phyloP scores from a whole-genome alignment of 139 green algal species.

The Picochlorum costavermella region DNA sequence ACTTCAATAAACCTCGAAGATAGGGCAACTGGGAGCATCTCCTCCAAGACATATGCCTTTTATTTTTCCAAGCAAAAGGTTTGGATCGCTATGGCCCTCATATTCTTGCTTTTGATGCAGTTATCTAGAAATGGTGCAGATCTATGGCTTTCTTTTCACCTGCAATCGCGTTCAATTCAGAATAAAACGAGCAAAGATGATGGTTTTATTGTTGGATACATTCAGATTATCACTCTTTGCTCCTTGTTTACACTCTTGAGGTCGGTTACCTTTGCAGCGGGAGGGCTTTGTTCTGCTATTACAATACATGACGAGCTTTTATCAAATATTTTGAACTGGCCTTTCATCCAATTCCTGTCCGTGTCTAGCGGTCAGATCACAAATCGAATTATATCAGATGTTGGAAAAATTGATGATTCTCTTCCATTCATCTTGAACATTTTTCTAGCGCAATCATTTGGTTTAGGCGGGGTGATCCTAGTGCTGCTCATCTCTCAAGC shows the following conservation, averaged over 20 bases:
- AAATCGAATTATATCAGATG: constrained; percentile 81
- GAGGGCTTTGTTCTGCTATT: constrained; percentile 55
- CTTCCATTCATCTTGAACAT: constrained; percentile 92
- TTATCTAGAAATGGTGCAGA: constrained; percentile 60
- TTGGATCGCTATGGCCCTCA: not conserved
- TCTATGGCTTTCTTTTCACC: constrained; percentile 47
- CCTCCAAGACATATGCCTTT: not conserved
- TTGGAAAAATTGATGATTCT: constrained; percentile 65
- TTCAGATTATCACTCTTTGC: constrained; percentile 12
- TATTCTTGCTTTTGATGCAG: constrained; percentile 55
- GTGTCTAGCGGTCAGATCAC: constrained; percentile 49
- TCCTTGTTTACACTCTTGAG: constrained; percentile 53
- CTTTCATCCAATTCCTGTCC: constrained; percentile 45
- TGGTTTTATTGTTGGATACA: not conserved
- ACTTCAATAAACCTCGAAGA: no score
- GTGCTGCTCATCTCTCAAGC: constrained; percentile 61
- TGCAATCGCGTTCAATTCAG: constrained; percentile 43
- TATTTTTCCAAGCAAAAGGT: constrained; percentile 1
- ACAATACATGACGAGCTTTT: constrained; percentile 52
- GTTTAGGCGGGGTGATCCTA: constrained; percentile 48
- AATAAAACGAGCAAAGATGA: not conserved
- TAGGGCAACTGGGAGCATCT: not conserved
- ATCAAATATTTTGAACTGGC: constrained; percentile 36
- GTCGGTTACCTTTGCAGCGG: constrained; percentile 73
- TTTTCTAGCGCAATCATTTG: constrained; percentile 61